Conservation (phyloP, 2,329 filamentous ascomycete genomes). For the Cephalotrichum gorgonifer region DNA sequence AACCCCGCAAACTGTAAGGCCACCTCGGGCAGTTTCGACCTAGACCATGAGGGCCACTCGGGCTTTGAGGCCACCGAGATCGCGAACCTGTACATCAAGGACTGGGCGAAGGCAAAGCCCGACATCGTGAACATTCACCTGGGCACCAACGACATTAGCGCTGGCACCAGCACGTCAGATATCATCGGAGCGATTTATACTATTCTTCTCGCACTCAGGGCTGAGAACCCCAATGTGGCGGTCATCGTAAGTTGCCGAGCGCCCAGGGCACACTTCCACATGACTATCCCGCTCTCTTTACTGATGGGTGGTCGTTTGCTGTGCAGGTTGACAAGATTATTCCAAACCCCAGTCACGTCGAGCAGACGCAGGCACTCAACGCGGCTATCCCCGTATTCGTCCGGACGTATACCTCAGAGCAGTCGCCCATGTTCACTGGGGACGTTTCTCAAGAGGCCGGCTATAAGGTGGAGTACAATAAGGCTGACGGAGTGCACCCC, state of each 20-base stretch:
- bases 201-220: constrained; percentile 22
- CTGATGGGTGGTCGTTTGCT: no score
- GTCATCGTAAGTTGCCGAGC: constrained; percentile 22
- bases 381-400: not conserved
- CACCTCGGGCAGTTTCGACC: constrained; percentile 20
- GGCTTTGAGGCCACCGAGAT: constrained; percentile 25
- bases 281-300: not conserved
- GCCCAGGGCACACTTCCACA: no score
- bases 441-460: not conserved
- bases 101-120: constrained; percentile 24
- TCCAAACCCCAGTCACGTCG: no score
- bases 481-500: constrained; percentile 27
- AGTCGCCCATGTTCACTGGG: not conserved
- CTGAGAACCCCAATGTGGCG: constrained; percentile 23
- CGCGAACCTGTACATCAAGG: constrained; percentile 24
- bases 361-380: not conserved
- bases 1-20: constrained; percentile 25
- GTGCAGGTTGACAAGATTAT: constrained; percentile 2
- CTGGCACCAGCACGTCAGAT: constrained; percentile 17
- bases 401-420: not conserved
- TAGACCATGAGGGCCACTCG: constrained; percentile 29
- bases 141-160: constrained; percentile 30
- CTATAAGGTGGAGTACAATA: not conserved
- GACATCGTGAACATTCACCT: constrained; percentile 34
- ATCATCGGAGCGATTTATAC: constrained; percentile 27